A percentile compares a stretch with the other conserved stretches of the same genome.
phyloP scores from a whole-genome alignment of 768 basidiomycete genomes.

The Mycena maculata region DNA sequence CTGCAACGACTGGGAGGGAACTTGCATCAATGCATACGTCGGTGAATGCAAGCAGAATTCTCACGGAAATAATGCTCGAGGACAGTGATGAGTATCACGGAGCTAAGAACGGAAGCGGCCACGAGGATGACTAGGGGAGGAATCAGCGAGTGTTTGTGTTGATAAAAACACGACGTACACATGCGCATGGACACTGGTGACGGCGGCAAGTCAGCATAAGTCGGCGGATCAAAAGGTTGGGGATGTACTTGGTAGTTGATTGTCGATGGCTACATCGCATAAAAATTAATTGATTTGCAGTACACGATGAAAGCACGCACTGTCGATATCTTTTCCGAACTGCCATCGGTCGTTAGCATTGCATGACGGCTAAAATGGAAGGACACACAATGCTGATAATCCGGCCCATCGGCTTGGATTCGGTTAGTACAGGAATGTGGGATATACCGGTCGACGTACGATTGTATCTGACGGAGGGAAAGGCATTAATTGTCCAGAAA shows the following conservation, averaged over 20 bases:
- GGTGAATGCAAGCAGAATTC: constrained; percentile 36
- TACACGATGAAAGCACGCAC: constrained; percentile 43
- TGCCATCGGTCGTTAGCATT: not conserved
- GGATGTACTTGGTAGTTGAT: constrained; percentile 63
- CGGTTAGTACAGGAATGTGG: not conserved
- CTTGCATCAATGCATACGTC: not conserved
- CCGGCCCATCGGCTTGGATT: constrained; percentile 65
- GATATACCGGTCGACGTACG: not conserved
- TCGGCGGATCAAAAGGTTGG: too few species aligned
- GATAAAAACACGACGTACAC: constrained; percentile 50
- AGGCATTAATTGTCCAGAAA: too few species aligned
- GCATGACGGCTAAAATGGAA: not conserved
- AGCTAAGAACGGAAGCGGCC: constrained; percentile 60
- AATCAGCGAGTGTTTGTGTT: not conserved
- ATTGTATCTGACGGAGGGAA: constrained; percentile 34
- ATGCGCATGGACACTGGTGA: constrained; percentile 65
- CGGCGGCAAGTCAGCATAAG: not conserved
- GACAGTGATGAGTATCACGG: constrained; percentile 66
- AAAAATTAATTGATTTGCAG: not conserved
- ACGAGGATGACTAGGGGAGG: constrained; percentile 58
- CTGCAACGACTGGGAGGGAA: constrained; percentile 60
- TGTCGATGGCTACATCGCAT: constrained; percentile 61
- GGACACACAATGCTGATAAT: constrained; percentile 58
- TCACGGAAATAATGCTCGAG: constrained; percentile 72
- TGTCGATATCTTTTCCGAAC: constrained; percentile 76